Evolutionary conservation across 2,329 filamentous ascomycete genomes (phyloP), one percentile per base, ranked within the genome.

Genomic region (Trichoderma atroviride): DNA sequence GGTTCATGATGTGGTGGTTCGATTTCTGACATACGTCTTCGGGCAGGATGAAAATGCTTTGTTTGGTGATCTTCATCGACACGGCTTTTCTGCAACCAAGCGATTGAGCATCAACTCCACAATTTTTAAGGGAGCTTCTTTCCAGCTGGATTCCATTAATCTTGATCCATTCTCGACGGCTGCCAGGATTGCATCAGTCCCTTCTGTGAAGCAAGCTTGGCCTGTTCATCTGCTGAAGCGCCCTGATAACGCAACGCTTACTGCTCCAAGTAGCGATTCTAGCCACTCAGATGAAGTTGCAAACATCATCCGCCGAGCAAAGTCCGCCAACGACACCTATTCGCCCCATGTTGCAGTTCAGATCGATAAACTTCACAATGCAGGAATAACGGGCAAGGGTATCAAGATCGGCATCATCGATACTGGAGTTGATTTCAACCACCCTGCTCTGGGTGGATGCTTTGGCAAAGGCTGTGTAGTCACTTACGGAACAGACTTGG

Each of bases 41-140:
- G 5, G 16, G 35, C 19, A 67, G 53, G 64, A 59, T 29, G 64
- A 67, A n/a, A 16, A 55, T 19, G 31, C 40, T 10, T 11, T 67
- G 22, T 59, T 67, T 7, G 37, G 22, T 6, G 37, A 58, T 11
- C 64, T 67, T 11, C 64, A 29, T 7, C 27, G 6, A 4, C 27
- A 59, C 27, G 64, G 64, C 9, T 13, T 67, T 37, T 22, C 64
- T 4, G 64, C 55, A 1, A 52, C 64, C 16, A 81, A 81, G 58
- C 82, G 83, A 63, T 81, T 83, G 80, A 80, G 82, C 50, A 79
- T 86, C 69, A 78, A 84, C 71, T 84, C 82, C 73, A 79, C 81
- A 71, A 78, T 87, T n/a, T 88, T 88, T 80, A 85, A 83, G 72
- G 86, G 86, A 66, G 81, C 81, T 1, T 87, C 86, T 3, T 82